Conservation (phyloP, 495 filamentous ascomycete species). For the Ramalina peruviana region DNA sequence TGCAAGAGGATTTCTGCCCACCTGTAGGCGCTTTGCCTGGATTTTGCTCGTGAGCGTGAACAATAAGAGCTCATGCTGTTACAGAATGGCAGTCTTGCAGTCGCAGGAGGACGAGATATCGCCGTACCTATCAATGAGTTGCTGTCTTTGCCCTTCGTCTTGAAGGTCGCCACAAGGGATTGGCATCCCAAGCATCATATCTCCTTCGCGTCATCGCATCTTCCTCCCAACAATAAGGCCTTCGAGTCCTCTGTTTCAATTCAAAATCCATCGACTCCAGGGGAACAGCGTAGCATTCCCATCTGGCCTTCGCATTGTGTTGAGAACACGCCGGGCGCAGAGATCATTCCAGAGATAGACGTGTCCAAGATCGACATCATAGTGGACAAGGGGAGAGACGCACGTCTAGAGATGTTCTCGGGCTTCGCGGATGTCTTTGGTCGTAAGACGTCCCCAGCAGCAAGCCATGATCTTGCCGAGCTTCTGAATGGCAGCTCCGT, state of each 20-base stretch:
- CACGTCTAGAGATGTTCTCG: conserved; percentile 78
- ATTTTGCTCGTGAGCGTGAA: background rate
- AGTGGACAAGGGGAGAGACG: conserved; percentile 64
- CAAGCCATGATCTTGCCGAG: conserved; percentile 44
- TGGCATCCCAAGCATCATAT: conserved; percentile 76
- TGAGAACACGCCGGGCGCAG: conserved; percentile 55
- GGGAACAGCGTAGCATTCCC: conserved; percentile 48
- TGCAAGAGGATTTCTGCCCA: conserved; percentile 95
- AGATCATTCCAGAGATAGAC: conserved; percentile 63
- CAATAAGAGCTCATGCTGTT: background rate
- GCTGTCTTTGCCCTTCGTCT: conserved; percentile 53
- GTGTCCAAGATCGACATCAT: conserved; percentile 40
- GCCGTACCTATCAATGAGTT: conserved; percentile 61
- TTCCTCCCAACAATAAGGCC: conserved; percentile 45
- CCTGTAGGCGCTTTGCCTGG: conserved; percentile 41
- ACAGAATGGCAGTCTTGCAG: conserved; percentile 71
- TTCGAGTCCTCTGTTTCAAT: conserved; percentile 51
- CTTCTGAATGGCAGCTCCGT: conserved; percentile 42
- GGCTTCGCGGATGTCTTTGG: conserved; percentile 68
- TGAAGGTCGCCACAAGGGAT: conserved; percentile 76
- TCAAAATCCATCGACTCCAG: conserved; percentile 49
- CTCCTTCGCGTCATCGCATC: conserved; percentile 78
- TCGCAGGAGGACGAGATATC: conserved; percentile 55
- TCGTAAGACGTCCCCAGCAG: conserved; percentile 30
- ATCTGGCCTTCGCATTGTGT: conserved; percentile 92